Base-by-base conservation (phyloP, 176 grass and related monocot species). In the Olyra latifolia region DNA sequence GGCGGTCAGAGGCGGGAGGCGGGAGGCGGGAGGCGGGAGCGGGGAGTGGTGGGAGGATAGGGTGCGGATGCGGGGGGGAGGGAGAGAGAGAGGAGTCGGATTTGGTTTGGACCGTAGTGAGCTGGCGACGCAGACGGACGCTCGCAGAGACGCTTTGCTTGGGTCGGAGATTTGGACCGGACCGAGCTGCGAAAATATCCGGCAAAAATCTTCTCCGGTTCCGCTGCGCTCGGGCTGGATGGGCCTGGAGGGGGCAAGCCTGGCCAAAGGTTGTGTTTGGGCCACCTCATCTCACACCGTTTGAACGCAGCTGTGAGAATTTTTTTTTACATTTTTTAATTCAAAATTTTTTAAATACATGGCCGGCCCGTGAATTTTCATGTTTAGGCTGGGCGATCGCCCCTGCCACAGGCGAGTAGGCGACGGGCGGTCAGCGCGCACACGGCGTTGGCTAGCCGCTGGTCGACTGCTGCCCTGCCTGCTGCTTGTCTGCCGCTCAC, bases 91-190 rank as follows among this genome's bases (percentile, higher is more conserved):
- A 16, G n/a, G 23, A 10, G 12, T 2, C 38, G 66, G 86, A 83
- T 87, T 87, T 87, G 73, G 73, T 17, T 80, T 64, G 76, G 59
- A 35, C 46, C 46, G 48, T 38, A 44, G 45, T 44, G 42, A 62
- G 8, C 25, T 49, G 48, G 32, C 50, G 52, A 45, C 32, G 32
- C 4, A 35, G 32, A 35, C 32, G n/a, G n/a, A n/a, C n/a, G n/a
- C n/a, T n/a, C n/a, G n/a, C n/a, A n/a, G n/a, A 35, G 32, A 35
- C 58, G 27, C 61, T 68, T 86, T 80, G 25, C 44, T 8, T 13
- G 5, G 7, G 2, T 17, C 14, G 25, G 12, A 60, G 27, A 29
- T 60, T 7, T 12, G 8, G 10, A 62, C 56, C 23, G 10, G 38
- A 25, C 22, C 22, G 5, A 27, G 24, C 12, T 1, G 41, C 43